Base-by-base conservation (phyloP, 1,284 basidiomycete species). In the Cystobasidium pallidum region DNA sequence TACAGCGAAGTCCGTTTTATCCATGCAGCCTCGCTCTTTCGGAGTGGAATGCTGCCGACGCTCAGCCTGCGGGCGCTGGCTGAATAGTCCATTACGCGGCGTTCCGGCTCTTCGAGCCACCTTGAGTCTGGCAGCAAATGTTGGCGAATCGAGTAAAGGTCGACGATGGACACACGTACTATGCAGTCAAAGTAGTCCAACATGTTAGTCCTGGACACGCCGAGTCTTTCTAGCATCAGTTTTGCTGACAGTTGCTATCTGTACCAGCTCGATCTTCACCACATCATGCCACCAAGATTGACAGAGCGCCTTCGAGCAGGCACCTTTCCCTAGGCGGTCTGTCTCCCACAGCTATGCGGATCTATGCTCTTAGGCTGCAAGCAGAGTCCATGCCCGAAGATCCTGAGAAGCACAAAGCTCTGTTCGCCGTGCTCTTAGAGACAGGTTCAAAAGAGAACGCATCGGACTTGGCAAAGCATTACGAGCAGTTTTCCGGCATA, bases 261-360 rank as follows among this genome's bases (percentile, higher is more conserved):
- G 8, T 26, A 55, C 21, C 54, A 61, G 39, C 58, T 61, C 58
- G 58, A 61, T 61, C 58, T 61, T 28, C 36, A 43, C 58, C 58
- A 6, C 39, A 45, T 43, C 58, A 61, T 61, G 58, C 36, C 34
- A 61, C 39, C 41, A 45, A 41, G 41, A 21, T 41, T 43, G 26
- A 19, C 28, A 61, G 17, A 39, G 58, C 58, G 58, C 58, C 19
- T 34, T 39, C 58, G 41, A 61, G 34, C 43, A 7, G 47, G 43
- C 65, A 34, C 1, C 62, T 17, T 45, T 77, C 34, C 39, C 75
- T 28, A 66, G 75, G 24, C 26, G 72, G 6, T 47, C 61, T 13
- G 66, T 78, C 62, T 57, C 77, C 64, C 51, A 74, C 30, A 67
- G 74, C 32, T 58, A 77, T 57, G 77, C 77, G 72, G 3, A 61